These are phyloP conservation scores for Oemleria cerasiformis DNA, from an alignment of 306 rosid species.

Conservation along the genomic window DNA sequence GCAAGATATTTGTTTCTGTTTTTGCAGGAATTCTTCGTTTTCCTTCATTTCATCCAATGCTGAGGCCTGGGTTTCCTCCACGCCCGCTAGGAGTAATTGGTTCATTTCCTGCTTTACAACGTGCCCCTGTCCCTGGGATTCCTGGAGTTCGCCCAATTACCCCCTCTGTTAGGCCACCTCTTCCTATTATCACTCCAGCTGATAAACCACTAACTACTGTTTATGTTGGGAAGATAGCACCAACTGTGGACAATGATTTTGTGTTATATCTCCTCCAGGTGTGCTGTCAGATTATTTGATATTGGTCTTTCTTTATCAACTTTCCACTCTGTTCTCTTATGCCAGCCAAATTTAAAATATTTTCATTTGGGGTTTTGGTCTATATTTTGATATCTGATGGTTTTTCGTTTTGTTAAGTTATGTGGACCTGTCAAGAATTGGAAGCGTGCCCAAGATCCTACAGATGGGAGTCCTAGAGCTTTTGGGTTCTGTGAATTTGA, in stretches of 20 bases:
- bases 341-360: neutral
- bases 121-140: conserved; percentile 75
- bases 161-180: conserved; percentile 73
- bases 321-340: neutral
- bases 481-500: conserved; percentile 98
- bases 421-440: conserved; percentile 97
- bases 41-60: conserved; percentile 72
- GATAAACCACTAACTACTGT: conserved; percentile 86
- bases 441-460: conserved; percentile 89
- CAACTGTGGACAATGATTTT: conserved; percentile 89
- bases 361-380: conserved; percentile 7
- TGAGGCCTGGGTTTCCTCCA: conserved; percentile 71
- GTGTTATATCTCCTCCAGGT: conserved; percentile 85
- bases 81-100: conserved; percentile 79
- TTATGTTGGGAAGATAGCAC: conserved; percentile 86
- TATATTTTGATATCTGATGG: conserved; percentile 10
- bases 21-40: conserved; percentile 88
- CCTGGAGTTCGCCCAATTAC: conserved; percentile 80
- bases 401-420: conserved; percentile 44
- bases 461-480: conserved; percentile 80
- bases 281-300: conserved; percentile 16
- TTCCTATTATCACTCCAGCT: conserved; percentile 70
- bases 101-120: conserved; percentile 59
- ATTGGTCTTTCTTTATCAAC: neutral
- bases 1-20: conserved; percentile 59